These are phyloP conservation scores for Taphrina pruni DNA, from an alignment of 1,139 yeast genomes.

Conservation along the genomic window DNA sequence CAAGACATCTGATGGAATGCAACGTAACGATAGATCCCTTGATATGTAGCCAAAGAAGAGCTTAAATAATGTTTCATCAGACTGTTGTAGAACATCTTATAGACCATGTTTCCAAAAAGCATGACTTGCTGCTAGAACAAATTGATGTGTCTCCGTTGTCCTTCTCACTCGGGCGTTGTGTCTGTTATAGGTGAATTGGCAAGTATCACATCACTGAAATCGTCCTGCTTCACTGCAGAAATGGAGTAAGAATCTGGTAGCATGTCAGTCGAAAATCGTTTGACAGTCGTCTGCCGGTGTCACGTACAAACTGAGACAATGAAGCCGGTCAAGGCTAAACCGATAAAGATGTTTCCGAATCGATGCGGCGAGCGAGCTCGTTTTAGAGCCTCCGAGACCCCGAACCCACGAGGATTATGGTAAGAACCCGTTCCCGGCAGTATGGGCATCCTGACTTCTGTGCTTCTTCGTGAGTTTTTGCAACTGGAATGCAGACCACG, in stretches of 20 bases:
- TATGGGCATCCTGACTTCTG: constrained; percentile 15
- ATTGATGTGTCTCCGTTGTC: too few species aligned
- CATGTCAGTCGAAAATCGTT: not conserved
- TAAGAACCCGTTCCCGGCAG: constrained; percentile 14
- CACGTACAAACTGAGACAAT: constrained; percentile 38
- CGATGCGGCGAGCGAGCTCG: constrained; percentile 23
- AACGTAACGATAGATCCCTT: too few species aligned
- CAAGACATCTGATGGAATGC: constrained; percentile 29
- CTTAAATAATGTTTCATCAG: too few species aligned
- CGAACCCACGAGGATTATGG: constrained; percentile 25
- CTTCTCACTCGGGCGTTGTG: not conserved
- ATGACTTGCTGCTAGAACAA: too few species aligned
- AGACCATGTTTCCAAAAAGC: too few species aligned
- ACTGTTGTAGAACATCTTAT: too few species aligned
- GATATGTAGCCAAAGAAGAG: too few species aligned
- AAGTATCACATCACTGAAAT: constrained; percentile 39
- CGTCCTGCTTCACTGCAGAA: constrained; percentile 42
- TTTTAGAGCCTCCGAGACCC: constrained; percentile 32
- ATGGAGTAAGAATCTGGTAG: constrained; percentile 38
- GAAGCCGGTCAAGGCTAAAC: constrained; percentile 31
- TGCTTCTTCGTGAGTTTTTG: not conserved
- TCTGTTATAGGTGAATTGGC: constrained; percentile 20
- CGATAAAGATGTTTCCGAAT: constrained; percentile 37
- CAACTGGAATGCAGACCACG: too few species aligned
- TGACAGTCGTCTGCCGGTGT: not conserved